These are phyloP conservation scores for Blakeslea trispora DNA, from an alignment of 371 early-diverging fungal species.

Conservation along the genomic window DNA sequence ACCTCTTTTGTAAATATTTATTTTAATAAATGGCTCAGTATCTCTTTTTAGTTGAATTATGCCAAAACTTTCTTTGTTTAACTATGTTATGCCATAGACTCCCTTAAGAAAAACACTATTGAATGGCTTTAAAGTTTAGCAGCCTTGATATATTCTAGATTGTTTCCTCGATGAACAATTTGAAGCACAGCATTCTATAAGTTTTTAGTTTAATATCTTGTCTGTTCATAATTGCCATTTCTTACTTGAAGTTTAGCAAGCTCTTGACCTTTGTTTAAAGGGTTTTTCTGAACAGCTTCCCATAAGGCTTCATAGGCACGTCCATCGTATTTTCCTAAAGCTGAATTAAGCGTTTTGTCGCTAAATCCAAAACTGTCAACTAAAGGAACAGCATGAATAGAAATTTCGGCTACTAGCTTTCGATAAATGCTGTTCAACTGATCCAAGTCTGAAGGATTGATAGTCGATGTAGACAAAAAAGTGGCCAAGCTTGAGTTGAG, in stretches of 20 bases:
- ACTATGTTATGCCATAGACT: too few relatives aligned
- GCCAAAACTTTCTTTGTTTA: too few relatives aligned
- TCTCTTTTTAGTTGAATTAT: too few relatives aligned
- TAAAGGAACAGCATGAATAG: slow-evolving; percentile 63
- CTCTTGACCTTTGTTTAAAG: slow-evolving; percentile 51
- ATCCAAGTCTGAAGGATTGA: slow-evolving; percentile 29
- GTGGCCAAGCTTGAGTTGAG: slow-evolving; percentile 31
- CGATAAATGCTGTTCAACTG: slow-evolving; percentile 31
- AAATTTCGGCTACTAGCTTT: slow-evolving; percentile 29
- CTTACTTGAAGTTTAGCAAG: slow-evolving; percentile 20
- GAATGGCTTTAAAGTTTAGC: slow-evolving; percentile 25
- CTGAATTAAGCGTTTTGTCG: slow-evolving; percentile 63
- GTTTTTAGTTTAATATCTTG: not conserved
- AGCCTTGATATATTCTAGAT: slow-evolving; percentile 16
- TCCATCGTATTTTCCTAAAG: slow-evolving; percentile 69
- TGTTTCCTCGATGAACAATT: slow-evolving; percentile 27
- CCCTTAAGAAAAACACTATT: too few relatives aligned
- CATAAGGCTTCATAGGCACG: slow-evolving; percentile 69
- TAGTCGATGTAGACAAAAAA: slow-evolving; percentile 41
- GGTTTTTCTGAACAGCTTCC: slow-evolving; percentile 64
- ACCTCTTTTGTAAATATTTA: too few relatives aligned
- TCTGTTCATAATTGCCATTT: not conserved
- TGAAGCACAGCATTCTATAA: slow-evolving; percentile 25
- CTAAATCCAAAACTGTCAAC: slow-evolving; percentile 72
- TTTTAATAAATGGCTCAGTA: too few relatives aligned